Percentiles rank a stretch among this genome's conserved stretches.
These are phyloP conservation scores for Solanum bulbocastanum DNA, from an alignment of 257 asterid genomes.

Conservation along the genomic window DNA sequence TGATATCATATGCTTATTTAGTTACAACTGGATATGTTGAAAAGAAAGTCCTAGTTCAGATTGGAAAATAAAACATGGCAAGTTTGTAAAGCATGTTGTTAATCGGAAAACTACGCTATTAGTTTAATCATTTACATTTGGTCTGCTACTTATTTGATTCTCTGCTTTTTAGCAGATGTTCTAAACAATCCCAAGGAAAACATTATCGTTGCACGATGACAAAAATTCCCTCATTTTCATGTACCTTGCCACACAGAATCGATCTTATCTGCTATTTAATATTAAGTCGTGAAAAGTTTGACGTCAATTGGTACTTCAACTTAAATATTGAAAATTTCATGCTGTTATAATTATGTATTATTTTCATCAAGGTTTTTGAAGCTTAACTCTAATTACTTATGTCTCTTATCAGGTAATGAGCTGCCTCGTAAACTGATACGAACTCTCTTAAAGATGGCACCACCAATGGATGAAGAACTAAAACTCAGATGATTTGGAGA, in stretches of 20 bases:
- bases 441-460: slow-evolving; percentile 65
- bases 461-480: slow-evolving; percentile 74
- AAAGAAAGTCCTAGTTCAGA: not conserved
- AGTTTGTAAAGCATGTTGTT: not conserved
- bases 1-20: not conserved
- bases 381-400: not conserved
- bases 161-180: not conserved
- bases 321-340: not conserved
- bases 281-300: not conserved
- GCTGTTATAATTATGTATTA: not conserved
- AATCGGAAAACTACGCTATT: not conserved
- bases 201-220: not conserved
- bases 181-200: not conserved
- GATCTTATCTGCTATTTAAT: not conserved
- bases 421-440: slow-evolving; percentile 59
- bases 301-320: not conserved
- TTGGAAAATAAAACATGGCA: not conserved
- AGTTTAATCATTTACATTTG: not conserved
- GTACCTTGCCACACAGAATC: not conserved
- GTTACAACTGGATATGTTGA: not conserved
- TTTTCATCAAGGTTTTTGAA: not conserved
- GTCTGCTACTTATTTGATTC: not conserved
- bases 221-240: not conserved
- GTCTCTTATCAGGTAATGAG: slow-evolving; percentile 46
- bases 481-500: slow-evolving; percentile 79